These are phyloP conservation scores for Bryum argenteum DNA, from an alignment of 225 moss, liverwort and hornwort species.

Conservation along the genomic window DNA sequence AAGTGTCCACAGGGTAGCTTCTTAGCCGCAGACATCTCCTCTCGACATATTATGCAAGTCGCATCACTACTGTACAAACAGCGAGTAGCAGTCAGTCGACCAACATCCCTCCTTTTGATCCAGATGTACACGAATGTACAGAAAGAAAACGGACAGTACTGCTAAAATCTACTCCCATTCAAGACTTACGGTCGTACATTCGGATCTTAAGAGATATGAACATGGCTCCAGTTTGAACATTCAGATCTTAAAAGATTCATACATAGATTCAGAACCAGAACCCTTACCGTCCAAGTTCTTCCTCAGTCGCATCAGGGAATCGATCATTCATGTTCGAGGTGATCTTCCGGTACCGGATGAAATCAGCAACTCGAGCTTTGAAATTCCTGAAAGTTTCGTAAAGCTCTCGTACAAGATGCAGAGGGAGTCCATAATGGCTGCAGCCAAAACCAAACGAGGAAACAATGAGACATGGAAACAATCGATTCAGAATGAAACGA, in stretches of 20 bases:
- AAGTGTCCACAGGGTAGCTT: constrained; percentile 99
- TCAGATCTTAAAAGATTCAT: constrained; percentile 10
- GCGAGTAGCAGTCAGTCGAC: constrained; percentile 31
- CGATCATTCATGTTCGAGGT: constrained; percentile 99
- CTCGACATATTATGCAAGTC: constrained; percentile 98
- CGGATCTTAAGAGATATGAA: constrained; percentile 13
- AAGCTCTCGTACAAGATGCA: constrained; percentile 96
- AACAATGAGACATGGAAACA: constrained; percentile 16
- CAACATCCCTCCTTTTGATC: constrained; percentile 1
- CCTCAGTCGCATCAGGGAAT: constrained; percentile 93
- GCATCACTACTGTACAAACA: constrained; percentile 83
- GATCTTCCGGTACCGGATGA: constrained; percentile 92
- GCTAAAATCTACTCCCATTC: constrained; percentile 12
- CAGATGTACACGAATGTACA: background rate
- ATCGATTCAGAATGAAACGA: background rate
- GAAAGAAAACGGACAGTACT: constrained; percentile 16
- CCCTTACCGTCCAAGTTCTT: constrained; percentile 91
- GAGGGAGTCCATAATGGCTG: constrained; percentile 93
- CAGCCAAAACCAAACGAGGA: constrained; percentile 30
- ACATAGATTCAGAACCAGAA: constrained; percentile 16
- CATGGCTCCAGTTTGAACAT: no score
- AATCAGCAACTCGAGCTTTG: constrained; percentile 96
- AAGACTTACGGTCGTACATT: background rate
- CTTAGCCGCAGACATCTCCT: constrained; percentile 98
- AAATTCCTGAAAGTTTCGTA: constrained; percentile 99